Evolutionary conservation across 139 green algal species (phyloP).

Genomic region (Chlamydomonas incerta): DNA sequence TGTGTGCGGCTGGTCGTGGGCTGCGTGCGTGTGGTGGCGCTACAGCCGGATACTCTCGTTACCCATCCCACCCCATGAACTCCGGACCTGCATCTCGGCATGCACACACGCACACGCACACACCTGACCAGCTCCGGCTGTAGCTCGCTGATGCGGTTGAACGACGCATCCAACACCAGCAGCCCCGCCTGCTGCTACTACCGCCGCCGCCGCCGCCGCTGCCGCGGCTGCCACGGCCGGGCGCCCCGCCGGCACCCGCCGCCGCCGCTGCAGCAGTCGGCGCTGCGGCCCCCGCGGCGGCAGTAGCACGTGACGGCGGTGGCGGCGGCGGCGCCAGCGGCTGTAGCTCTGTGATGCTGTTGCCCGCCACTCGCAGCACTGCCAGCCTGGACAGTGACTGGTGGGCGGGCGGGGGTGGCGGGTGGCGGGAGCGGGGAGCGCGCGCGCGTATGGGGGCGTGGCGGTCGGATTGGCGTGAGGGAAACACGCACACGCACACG

Average conservation of each 20-base stretch:
- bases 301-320: not conserved
- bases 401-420: no score
- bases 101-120: not conserved
- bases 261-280: not conserved
- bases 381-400: not conserved
- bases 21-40: no score
- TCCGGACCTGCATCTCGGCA: no score
- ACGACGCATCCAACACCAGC: slow-evolving; percentile 18
- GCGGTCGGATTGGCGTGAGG: no score
- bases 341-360: not conserved
- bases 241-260: no score
- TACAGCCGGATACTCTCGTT: no score
- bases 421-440: no score
- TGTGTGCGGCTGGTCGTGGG: no score
- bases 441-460: no score
- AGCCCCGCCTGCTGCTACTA: not conserved
- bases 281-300: not conserved
- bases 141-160: slow-evolving; percentile 13
- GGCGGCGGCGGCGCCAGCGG: not conserved
- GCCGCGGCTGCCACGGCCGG: no score
- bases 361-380: slow-evolving; percentile 16
- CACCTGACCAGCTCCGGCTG: not conserved
- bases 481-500: no score
- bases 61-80: no score
- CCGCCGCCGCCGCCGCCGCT: not conserved